phyloP scores from a whole-genome alignment of 495 filamentous ascomycete genomes.

The Aspergillus bridgeri region DNA sequence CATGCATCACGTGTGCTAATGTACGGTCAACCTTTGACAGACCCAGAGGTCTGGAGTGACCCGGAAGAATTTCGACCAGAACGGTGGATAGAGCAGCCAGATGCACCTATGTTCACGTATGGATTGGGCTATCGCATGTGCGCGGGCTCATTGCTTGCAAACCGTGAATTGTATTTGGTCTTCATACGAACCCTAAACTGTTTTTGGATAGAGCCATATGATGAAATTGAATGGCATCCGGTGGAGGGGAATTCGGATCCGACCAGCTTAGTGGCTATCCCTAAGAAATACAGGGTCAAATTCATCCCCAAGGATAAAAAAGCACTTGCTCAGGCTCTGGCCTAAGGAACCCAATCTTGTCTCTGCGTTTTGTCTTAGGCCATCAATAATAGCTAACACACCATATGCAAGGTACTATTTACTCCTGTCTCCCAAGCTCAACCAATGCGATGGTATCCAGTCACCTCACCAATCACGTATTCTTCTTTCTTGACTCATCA shows the following conservation, averaged over 20 bases:
- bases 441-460: not conserved
- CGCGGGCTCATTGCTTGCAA: constrained; percentile 59
- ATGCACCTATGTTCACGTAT: constrained; percentile 59
- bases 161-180: constrained; percentile 61
- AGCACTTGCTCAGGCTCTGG: constrained; percentile 35
- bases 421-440: not conserved
- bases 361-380: not conserved
- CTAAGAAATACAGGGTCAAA: constrained; percentile 51
- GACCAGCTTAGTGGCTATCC: constrained; percentile 55
- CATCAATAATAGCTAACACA: not conserved
- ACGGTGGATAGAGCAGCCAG: constrained; percentile 59
- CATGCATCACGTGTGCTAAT: not conserved
- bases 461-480: no score
- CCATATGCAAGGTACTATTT: no score
- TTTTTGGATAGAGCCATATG: constrained; percentile 52
- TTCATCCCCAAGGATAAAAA: constrained; percentile 51
- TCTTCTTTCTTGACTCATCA: no score
- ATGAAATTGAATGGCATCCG: constrained; percentile 52
- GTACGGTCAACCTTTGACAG: constrained; percentile 20
- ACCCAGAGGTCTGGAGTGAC: constrained; percentile 56
- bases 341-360: constrained; percentile 3
- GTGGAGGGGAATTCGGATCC: constrained; percentile 54
- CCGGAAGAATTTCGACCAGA: constrained; percentile 59
- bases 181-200: constrained; percentile 59
- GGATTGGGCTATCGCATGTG: constrained; percentile 66